Evolutionary conservation across 192 early-diverging fungal genomes (phyloP).

Genomic region (Pilaira anomala): DNA sequence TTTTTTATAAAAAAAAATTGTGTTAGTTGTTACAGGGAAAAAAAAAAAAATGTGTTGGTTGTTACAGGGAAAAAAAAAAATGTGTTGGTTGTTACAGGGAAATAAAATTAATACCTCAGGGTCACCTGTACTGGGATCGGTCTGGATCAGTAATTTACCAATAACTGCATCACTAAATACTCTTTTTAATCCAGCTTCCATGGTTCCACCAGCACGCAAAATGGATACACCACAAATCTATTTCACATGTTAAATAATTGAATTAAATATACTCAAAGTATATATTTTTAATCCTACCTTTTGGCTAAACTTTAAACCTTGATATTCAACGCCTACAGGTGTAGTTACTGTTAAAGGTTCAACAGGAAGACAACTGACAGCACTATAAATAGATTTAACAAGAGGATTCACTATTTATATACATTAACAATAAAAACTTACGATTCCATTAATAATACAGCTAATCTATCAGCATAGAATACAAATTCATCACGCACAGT

Average conservation of each 20-base stretch:
- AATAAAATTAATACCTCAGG: constrained; percentile 45
- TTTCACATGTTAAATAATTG: too few relatives aligned
- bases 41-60: not conserved
- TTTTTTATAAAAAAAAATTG: not conserved
- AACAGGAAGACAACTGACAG: constrained; percentile 16
- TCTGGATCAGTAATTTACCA: constrained; percentile 91
- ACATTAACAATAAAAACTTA: constrained; percentile 26
- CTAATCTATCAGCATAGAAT: constrained; percentile 88
- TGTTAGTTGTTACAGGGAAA: not conserved
- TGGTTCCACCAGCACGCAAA: constrained; percentile 83
- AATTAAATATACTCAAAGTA: not conserved
- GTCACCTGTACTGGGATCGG: constrained; percentile 73
- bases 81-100: not conserved
- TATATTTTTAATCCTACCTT: constrained; percentile 16
- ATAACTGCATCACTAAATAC: constrained; percentile 78
- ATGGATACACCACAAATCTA: constrained; percentile 79
- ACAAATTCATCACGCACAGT: constrained; percentile 84
- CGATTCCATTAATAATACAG: constrained; percentile 81
- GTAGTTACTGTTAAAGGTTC: constrained; percentile 14
- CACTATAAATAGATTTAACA: constrained; percentile 14
- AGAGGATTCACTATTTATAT: not conserved
- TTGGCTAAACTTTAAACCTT: constrained; percentile 15
- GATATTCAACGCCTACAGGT: constrained; percentile 11
- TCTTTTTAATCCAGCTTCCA: constrained; percentile 82
- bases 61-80: not conserved